Conservation (phyloP, 768 basidiomycete species). For the Rhodosporidiobolus sp. region DNA sequence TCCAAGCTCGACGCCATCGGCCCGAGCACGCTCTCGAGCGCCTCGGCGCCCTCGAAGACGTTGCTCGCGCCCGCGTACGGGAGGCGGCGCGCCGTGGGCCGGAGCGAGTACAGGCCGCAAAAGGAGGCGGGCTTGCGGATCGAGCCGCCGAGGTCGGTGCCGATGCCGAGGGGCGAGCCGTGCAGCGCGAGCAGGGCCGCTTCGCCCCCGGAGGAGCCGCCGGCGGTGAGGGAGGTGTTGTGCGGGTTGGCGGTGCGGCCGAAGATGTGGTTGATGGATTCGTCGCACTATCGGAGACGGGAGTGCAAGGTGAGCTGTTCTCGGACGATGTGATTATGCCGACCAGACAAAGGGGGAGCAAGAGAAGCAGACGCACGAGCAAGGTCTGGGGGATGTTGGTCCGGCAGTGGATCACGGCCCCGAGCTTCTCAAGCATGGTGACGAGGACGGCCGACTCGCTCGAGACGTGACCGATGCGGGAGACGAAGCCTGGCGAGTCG, state of each 20-base stretch:
- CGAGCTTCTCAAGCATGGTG: constrained; percentile 22
- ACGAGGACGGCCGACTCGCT: constrained; percentile 10
- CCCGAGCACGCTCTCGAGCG: constrained; percentile 11
- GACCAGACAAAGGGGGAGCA: neutral
- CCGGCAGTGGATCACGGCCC: constrained; percentile 32
- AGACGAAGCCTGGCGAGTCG: constrained; percentile 42
- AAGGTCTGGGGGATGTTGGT: constrained; percentile 43
- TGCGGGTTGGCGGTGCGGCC: constrained; percentile 43
- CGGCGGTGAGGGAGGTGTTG: constrained; percentile 42
- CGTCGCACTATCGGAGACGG: constrained; percentile 1
- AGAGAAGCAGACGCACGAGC: constrained; percentile 11
- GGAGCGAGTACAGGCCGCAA: constrained; percentile 58
- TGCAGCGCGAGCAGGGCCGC: constrained; percentile 42
- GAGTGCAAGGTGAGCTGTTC: no score
- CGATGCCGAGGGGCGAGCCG: constrained; percentile 41
- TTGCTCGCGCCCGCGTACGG: constrained; percentile 25
- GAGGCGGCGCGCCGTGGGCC: constrained; percentile 15
- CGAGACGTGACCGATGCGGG: constrained; percentile 35
- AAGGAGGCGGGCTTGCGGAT: constrained; percentile 66
- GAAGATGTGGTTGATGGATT: constrained; percentile 41
- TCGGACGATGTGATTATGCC: no score
- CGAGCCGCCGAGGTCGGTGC: constrained; percentile 53
- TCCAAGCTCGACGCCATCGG: constrained; percentile 53
- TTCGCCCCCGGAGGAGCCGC: constrained; percentile 44
- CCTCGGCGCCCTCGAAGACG: constrained; percentile 25